A percentile compares a stretch with the other conserved stretches of the same genome.
Conservation (phyloP, 352 stramenopile species). For the Pythium scleroteichum region DNA sequence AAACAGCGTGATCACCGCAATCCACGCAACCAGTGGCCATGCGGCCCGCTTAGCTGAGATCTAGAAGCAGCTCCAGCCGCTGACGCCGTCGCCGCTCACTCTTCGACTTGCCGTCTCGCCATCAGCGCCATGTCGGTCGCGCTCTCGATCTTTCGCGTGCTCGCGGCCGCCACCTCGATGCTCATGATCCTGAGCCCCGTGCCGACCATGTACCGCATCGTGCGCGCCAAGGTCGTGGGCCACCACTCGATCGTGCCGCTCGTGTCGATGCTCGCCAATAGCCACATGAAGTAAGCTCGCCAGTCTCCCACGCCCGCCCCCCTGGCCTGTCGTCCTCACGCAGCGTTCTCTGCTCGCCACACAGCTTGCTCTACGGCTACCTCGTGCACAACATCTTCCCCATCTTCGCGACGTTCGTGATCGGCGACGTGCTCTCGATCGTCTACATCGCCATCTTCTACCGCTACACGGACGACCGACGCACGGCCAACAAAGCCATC, state of each 20-base stretch:
- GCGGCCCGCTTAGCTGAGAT: too few relatives aligned
- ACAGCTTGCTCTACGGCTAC: constrained; percentile 43
- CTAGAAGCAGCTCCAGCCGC: too few relatives aligned
- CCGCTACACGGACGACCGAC: constrained; percentile 39
- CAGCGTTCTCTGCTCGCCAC: not conserved
- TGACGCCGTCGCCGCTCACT: not conserved
- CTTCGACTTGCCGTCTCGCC: not conserved
- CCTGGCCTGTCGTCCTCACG: not conserved
- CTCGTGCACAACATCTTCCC: constrained; percentile 49
- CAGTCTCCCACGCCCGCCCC: not conserved
- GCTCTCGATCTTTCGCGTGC: constrained; percentile 29
- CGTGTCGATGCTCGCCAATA: constrained; percentile 47
- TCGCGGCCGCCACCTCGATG: constrained; percentile 32
- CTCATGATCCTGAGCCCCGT: constrained; percentile 50
- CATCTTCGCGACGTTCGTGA: constrained; percentile 44
- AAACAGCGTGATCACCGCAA: not conserved
- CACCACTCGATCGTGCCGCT: constrained; percentile 52
- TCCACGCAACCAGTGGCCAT: not conserved
- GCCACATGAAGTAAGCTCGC: constrained; percentile 33
- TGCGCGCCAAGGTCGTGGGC: constrained; percentile 36
- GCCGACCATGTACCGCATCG: constrained; percentile 34
- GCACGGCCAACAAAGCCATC: constrained; percentile 38
- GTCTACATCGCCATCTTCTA: constrained; percentile 56
- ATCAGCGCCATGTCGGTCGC: constrained; percentile 6
- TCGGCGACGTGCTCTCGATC: constrained; percentile 42